Base-by-base conservation (phyloP, 495 filamentous ascomycete genomes). In the Aspergillus heteromorphus region DNA sequence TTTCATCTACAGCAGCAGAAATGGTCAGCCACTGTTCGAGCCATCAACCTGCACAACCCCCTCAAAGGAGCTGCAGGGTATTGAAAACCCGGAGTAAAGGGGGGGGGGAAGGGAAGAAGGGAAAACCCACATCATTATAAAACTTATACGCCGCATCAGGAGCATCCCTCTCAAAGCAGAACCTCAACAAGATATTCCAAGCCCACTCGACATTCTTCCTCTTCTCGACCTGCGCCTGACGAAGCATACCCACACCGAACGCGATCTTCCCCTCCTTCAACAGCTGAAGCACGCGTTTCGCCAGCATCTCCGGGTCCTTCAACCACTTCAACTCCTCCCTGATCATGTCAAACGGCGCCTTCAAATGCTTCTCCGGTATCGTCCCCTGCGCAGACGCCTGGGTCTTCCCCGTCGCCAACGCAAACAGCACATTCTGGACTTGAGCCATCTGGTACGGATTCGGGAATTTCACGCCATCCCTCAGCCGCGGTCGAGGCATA, bases 1-100 rank as follows among this genome's bases (percentile, higher is more conserved):
- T 72, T 97, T 98, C 93, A 98, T 98, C 87, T 95, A 14, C 34
- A 13, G n/a, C 3, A 13, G n/a, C 34, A n/a, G n/a, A 38, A 53
- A 23, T 23, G 16, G 9, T 27, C 16, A 53, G 55, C 62, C 30
- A 65, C 54, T 20, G 36, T 23, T 27, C 16, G 21, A 48, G n/a
- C n/a, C n/a, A n/a, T n/a, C n/a, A n/a, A n/a, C n/a, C n/a, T n/a
- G n/a, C 3, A 7, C 21, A 34, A 11, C 58, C 30, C 13, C 20
- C 40, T 49, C 27, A 30, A 48, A 43, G 41, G 1, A n/a, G n/a
- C n/a, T n/a, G n/a, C n/a, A n/a, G n/a, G n/a, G n/a, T n/a, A n/a
- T n/a, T n/a, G n/a, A n/a, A n/a, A n/a, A n/a, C n/a, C n/a, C n/a
- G n/a, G n/a, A n/a, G n/a, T n/a, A n/a, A n/a, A n/a, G n/a, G n/a